phyloP scores from a whole-genome alignment of 1,139 yeast genomes.

The Trichomonascaceae sp. region DNA sequence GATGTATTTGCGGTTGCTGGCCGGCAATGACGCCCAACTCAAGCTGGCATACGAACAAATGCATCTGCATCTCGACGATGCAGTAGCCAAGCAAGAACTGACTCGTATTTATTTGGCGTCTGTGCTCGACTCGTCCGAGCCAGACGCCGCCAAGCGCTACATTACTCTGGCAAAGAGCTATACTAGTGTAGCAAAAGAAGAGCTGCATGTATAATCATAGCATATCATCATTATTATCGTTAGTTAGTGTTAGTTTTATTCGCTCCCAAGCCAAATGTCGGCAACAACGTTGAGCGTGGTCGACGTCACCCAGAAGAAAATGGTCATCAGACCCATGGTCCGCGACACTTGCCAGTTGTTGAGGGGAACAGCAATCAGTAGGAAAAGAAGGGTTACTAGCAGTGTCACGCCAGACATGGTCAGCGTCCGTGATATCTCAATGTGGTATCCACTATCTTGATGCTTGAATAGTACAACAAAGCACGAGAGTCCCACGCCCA shows the following conservation, averaged over 20 bases:
- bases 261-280: conserved; percentile 10
- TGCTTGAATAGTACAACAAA: conserved; percentile 32
- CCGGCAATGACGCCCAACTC: too few species aligned
- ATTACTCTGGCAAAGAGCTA: too few species aligned
- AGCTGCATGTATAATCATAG: too few species aligned
- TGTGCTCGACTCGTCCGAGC: too few species aligned
- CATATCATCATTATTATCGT: too few species aligned
- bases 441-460: conserved; percentile 13
- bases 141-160: too few species aligned
- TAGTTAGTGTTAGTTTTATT: too few species aligned
- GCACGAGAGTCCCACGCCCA: conserved; percentile 60
- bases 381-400: conserved; percentile 38
- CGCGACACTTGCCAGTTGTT: conserved; percentile 56
- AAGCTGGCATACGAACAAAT: too few species aligned
- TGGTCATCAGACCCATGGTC: conserved; percentile 39
- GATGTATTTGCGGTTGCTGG: too few species aligned
- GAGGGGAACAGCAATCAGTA: conserved; percentile 43
- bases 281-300: conserved; percentile 19
- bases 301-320: conserved; percentile 42
- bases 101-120: conserved; percentile 23
- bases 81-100: too few species aligned
- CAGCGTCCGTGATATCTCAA: conserved; percentile 36
- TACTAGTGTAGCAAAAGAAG: too few species aligned
- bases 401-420: conserved; percentile 40
- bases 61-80: too few species aligned